phyloP scores from a whole-genome alignment of 495 filamentous ascomycete species.

The Penicillium soppii region DNA sequence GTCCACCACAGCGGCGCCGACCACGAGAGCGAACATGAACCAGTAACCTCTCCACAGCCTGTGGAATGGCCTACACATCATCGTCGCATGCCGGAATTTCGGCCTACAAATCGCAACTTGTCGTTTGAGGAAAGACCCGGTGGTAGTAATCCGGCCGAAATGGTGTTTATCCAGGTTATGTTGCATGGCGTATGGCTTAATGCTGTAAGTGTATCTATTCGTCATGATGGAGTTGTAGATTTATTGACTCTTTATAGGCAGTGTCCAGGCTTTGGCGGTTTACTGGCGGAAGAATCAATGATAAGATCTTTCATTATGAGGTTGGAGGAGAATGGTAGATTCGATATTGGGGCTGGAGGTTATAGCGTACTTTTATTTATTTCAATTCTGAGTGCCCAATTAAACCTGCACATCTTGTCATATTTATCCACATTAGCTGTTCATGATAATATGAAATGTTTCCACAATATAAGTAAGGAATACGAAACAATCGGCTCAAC shows the following conservation, averaged over 20 bases:
- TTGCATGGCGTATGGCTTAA: conserved; percentile 53
- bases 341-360: neutral
- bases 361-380: too few relatives aligned
- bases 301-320: conserved; percentile 44
- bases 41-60: conserved; percentile 17
- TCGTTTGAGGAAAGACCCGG: conserved; percentile 38
- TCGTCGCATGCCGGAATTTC: conserved; percentile 48
- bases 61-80: conserved; percentile 44
- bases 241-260: conserved; percentile 21
- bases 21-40: neutral
- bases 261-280: conserved; percentile 39
- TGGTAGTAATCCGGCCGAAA: conserved; percentile 43
- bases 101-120: conserved; percentile 47
- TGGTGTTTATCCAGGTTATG: conserved; percentile 50
- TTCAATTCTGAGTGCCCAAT: too few relatives aligned
- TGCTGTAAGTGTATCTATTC: conserved; percentile 40
- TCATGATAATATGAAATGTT: too few relatives aligned
- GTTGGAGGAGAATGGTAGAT: conserved; percentile 52
- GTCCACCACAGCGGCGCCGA: conserved; percentile 37
- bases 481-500: too few relatives aligned
- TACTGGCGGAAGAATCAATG: conserved; percentile 45
- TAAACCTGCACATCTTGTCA: too few relatives aligned
- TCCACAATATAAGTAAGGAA: too few relatives aligned
- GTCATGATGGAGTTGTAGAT: neutral
- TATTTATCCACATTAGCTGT: too few relatives aligned